Evolutionary conservation across 805 yeast species (phyloP), one percentile per base, ranked within the genome.

Genomic region (Peterozyma xylosa): DNA sequence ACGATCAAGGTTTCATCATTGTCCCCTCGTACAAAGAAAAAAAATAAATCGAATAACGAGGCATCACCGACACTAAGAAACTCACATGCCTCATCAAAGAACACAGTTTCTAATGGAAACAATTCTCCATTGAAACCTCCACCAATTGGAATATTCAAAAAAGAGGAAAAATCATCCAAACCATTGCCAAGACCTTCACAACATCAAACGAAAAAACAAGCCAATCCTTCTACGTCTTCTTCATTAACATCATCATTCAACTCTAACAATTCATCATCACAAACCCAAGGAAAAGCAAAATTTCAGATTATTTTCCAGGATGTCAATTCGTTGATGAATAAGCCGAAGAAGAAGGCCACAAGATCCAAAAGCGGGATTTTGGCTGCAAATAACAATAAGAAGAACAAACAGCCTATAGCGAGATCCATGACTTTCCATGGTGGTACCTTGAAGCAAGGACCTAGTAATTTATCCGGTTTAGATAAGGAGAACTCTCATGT

Each of bases 281-380:
- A 21, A 30, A 42, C 30, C 11, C n/a, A 39, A 39, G 36, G 33
- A n/a, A 45, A 45, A 29, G 17, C 35, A 11, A 40, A 38, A 41
- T 45, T 45, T 17, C 47, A 45, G 33, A 45, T 45, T 17, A 37
- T 45, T n/a, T 45, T 45, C 44, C 47, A 45, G 41, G 47, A 45
- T 21, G 47, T 45, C n/a, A 38, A 45, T 36, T 40, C 47, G 7
- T 41, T 45, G 36, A 45, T 41, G 44, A 32, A 32, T 32, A 41
- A 41, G 38, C 34, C 41, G 7, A 40, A 41, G 33, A 41, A 30
- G 17, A 41, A 41, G 33, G 38, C 34, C 33, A 18, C 37, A 6
- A 37, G 47, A 34, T 45, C 47, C 15, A 45, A 45, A 17, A 45
- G 47, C 37, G 44, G 44, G 5, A 30, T 45, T 5, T 35, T 45